Evolutionary conservation across 2,329 filamentous ascomycete species (phyloP), one percentile per base, ranked within the genome.

Genomic region (Colletotrichum sublineola): DNA sequence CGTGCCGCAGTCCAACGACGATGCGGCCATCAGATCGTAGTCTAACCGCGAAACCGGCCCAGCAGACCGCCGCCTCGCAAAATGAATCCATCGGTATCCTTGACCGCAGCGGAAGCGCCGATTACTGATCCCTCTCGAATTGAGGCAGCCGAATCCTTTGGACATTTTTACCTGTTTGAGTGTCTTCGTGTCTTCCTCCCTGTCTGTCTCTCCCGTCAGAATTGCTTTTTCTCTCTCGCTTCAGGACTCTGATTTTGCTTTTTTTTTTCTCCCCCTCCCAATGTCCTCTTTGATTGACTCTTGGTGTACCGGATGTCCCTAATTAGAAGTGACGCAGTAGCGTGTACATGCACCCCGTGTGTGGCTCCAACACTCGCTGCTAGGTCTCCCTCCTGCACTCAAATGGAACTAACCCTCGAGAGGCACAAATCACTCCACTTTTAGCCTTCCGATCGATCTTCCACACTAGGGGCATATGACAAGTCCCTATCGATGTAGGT

Each of bases 361-460:
- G n/a, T 42, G 38, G 40, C 24, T 58, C 36, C 38, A 58, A 29
- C 36, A 29, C 24, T 12, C n/a, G 38, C 56, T 15, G n/a, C 12
- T 7, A 11, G 18, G 36, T 42, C n/a, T 58, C n/a, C 8, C n/a
- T 58, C n/a, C 8, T 29, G 20, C 40, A 60, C 15, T 3, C 56
- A 24, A 12, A 58, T 18, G 56, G 15, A 18, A 20, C 4, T 6
- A 33, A 31, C 24, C 8, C n/a, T 44, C 36, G 12, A 57, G 36
- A 57, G 55, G 7, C 36, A 9, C 24, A 8, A 42, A 20, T 11
- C 18, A 36, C 38, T 36, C 36, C 66, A 33, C 57, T 31, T 31
- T 52, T 66, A 61, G 60, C 69, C 66, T 55, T 72, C 46, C 69
- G 66, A 72, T 69, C 69, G 69, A 72, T 72, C 69, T 55, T 60